Conservation (phyloP, 164 flowering plant genomes). For the Cinnamomum micranthum region DNA sequence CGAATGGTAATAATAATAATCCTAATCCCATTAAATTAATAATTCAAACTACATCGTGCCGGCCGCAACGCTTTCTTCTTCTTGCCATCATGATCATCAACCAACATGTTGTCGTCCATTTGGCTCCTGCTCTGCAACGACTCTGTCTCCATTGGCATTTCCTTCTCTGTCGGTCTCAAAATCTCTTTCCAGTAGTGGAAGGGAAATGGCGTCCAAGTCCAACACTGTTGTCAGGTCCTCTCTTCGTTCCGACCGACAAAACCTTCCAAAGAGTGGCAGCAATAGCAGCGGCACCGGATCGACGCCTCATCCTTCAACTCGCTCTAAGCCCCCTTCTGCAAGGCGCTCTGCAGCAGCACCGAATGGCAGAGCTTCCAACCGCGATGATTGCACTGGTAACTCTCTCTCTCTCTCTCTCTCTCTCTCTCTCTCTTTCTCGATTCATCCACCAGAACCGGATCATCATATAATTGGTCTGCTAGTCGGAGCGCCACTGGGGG, state of each 20-base stretch:
- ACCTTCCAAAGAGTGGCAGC: neutral
- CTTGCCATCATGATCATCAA: neutral
- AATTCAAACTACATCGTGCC: constrained; percentile 12
- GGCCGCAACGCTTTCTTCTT: constrained; percentile 10
- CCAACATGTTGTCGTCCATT: neutral
- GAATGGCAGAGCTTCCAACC: constrained; percentile 2
- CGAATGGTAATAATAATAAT: neutral
- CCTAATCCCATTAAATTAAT: neutral
- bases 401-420: no score
- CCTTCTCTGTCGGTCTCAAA: neutral
- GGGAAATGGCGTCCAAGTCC: constrained; percentile 17
- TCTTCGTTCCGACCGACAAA: constrained; percentile 11
- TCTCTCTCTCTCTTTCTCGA: no score
- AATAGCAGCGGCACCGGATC: constrained; percentile 5
- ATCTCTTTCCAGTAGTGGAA: neutral
- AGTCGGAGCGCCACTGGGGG: no score
- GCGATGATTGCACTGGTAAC: neutral
- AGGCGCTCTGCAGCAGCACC: constrained; percentile 38
- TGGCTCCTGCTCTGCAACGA: neutral
- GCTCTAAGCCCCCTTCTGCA: constrained; percentile 19
- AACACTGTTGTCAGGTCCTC: constrained; percentile 11
- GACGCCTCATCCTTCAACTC: no score
- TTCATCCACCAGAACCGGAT: no score
- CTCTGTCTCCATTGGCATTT: neutral
- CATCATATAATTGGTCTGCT: no score